Evolutionary conservation across 495 filamentous ascomycete genomes (phyloP).

Genomic region (Cladorrhinum samala): DNA sequence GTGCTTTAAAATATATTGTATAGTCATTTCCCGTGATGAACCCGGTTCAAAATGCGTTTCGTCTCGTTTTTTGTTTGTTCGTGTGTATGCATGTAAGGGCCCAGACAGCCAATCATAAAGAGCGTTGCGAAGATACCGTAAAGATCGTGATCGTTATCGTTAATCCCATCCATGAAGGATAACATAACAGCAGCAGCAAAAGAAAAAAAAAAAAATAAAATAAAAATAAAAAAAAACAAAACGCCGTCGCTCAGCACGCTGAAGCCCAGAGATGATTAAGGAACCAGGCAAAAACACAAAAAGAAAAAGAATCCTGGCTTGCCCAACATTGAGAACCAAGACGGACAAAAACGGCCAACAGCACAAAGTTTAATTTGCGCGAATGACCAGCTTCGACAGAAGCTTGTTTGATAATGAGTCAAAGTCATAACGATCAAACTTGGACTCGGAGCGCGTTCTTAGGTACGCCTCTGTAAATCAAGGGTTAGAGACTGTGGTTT

Average conservation of each 20-base stretch:
- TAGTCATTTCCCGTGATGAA: not conserved
- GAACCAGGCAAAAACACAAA: constrained; percentile 13
- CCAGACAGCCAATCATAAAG: not conserved
- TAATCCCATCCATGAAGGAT: not conserved
- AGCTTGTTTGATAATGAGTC: constrained; percentile 94
- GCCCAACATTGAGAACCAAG: no score
- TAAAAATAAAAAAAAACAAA: constrained; percentile 2
- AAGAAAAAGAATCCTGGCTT: constrained; percentile 19
- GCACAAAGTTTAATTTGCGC: constrained; percentile 60
- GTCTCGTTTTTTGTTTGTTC: not conserved
- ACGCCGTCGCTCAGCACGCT: constrained; percentile 21
- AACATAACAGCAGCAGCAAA: not conserved
- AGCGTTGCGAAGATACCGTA: not conserved
- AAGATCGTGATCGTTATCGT: not conserved
- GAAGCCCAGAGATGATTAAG: not conserved
- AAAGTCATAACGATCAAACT: constrained; percentile 84
- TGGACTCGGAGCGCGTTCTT: constrained; percentile 50
- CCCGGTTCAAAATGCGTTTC: not conserved
- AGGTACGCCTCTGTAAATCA: constrained; percentile 47
- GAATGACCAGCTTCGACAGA: constrained; percentile 86
- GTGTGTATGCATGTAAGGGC: not conserved
- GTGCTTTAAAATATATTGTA: no score
- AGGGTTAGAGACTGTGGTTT: constrained; percentile 16
- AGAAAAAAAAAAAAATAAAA: not conserved
- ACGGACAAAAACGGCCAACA: constrained; percentile 21